Evolutionary conservation across 2,329 filamentous ascomycete species (phyloP), one percentile per base, ranked within the genome.

Genomic region (Ampelomyces quisqualis): DNA sequence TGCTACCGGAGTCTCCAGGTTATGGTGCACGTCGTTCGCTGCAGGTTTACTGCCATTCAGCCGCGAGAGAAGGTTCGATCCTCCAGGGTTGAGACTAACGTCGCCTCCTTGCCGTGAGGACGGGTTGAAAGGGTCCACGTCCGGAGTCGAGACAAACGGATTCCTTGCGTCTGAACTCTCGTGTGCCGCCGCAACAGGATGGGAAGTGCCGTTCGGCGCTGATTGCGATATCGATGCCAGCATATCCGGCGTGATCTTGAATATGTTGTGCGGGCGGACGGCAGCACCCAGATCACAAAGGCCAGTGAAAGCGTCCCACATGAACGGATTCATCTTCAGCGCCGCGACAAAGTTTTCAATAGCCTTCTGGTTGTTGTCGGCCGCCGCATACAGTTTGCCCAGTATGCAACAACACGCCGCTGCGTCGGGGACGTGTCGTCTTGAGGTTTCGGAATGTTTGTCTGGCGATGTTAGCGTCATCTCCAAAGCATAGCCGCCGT

Each of bases 221-320:
- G 45, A 38, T 24, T 64, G 57, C 11, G 61, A 66, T 29, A 81
- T 66, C 34, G 76, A 67, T 18, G 73, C 70, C 38, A 79, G 69
- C 68, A 86, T 77, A 49, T 86, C 83, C 15, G 78, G 72, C 11
- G 79, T 88, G 55, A 86, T 72, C 63, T 84, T 89, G 72, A 95
- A 98, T 48, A 96, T 86, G 59, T 94, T 95, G 18, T 84, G 79
- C 7, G 93, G 82, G 40, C 87, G 83, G 39, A 97, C 78, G 52
- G 83, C 84, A 30, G 89, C 85, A 73, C 80, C 82, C 29, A 80
- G 88, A 62, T 96, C 90, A 64, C 90, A 95, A 6, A 98, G 77
- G 11, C 82, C 85, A 15, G 85, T 83, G 59, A 97, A 97, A 0
- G 91, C 90, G 74, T 98, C 93, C 93, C 93, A 98, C 80, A 95